Evolutionary conservation across 148 eudicot genomes (phyloP), one percentile per base, ranked within the genome.

Genomic region (Camellia lanceoleosa): DNA sequence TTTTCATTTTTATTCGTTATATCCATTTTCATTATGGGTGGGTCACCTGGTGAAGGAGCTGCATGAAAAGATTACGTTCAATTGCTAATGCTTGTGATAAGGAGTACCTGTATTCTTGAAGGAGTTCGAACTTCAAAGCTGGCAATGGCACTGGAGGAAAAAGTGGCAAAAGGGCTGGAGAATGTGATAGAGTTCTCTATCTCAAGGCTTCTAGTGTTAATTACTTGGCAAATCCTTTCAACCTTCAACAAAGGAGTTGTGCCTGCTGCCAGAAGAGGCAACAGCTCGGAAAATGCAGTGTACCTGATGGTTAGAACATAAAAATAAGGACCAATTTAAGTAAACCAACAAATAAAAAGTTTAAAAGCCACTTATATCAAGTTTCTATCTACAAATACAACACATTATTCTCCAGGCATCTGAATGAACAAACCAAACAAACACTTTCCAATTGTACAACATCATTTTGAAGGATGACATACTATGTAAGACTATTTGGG

Each of bases 251-350:
- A 76, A 51, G 97, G 91, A 14, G 85, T 83, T 51, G 79, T 81
- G 73, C 97, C 97, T 43, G 83, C 82, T 73, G 99, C 99, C 65
- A 96, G 89, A 78, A 96, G 98, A 72, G 99, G 99, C 83, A 96
- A 69, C 82, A 96, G 79, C 87, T 96, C 99, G 55, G 99, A 96
- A 85, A 87, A 92, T 82, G 99, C 97, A 9, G 99, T 96, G 81
- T 92, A 96, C 93, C 99, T 96, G 89, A 84, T 76, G 43, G 74
- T 67, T 58, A 14, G 43, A 78, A 49, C 38, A 71, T 54, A 49
- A 77, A n/a, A 62, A 78, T 68, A 15, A 74, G 68, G 51, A 78
- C 58, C 38, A 75, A 19, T 15, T 75, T 47, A 75, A 75, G 56
- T 19, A 61, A 66, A 74, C 19, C 14, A 58, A 42, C 16, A 59